Evolutionary conservation across 257 asterid genomes (phyloP).

Genomic region (Scutellaria galericulata): DNA sequence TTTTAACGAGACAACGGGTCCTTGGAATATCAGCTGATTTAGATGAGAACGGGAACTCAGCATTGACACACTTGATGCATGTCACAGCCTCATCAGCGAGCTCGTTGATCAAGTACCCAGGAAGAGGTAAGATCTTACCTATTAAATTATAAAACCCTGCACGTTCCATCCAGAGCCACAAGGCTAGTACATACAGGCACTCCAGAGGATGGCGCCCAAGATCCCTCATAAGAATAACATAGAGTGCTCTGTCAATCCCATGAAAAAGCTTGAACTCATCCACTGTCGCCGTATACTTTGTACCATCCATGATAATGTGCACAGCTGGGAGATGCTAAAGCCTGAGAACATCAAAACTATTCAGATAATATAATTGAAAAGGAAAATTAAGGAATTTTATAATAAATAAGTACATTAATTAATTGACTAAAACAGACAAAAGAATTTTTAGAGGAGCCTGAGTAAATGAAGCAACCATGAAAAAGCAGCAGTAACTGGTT

Average conservation of each 20-base stretch:
- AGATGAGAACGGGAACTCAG: constrained; percentile 26
- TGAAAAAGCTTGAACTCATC: constrained; percentile 55
- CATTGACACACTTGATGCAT: constrained; percentile 54
- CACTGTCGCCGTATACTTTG: constrained; percentile 23
- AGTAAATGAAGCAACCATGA: constrained; percentile 7
- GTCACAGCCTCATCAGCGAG: constrained; percentile 66
- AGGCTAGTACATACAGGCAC: constrained; percentile 54
- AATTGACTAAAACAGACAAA: background rate
- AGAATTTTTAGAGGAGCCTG: background rate
- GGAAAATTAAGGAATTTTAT: background rate
- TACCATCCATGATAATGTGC: constrained; percentile 41
- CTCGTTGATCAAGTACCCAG: constrained; percentile 48
- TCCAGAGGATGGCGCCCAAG: constrained; percentile 59
- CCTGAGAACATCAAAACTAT: constrained; percentile 42
- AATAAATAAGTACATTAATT: background rate
- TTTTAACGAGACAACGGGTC: constrained; percentile 46
- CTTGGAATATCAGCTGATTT: constrained; percentile 53
- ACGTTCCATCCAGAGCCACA: constrained; percentile 77
- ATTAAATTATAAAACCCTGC: constrained; percentile 40
- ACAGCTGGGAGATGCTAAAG: constrained; percentile 20
- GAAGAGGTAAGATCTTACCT: constrained; percentile 42
- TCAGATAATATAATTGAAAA: background rate
- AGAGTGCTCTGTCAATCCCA: constrained; percentile 55
- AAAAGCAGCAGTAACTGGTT: constrained; percentile 12
- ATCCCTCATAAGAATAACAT: constrained; percentile 49